A percentile compares a stretch with the other conserved stretches of the same genome.
These are phyloP conservation scores for Musa acuminata DNA, from an alignment of 176 grass and related monocot genomes.

Conservation along the genomic window DNA sequence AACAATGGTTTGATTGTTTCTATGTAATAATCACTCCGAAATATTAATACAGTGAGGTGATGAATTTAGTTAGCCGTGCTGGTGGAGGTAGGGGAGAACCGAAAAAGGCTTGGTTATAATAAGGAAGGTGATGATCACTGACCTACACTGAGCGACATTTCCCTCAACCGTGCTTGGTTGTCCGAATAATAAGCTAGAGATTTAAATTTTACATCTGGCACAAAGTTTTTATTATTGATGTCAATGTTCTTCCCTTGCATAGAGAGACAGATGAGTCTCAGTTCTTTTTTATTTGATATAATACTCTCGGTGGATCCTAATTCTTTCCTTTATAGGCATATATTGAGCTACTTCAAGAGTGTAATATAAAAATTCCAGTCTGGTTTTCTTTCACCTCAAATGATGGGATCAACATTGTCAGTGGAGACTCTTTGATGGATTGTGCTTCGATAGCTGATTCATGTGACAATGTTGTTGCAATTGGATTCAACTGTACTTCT, in stretches of 20 bases:
- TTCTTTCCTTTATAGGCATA: conserved; percentile 29
- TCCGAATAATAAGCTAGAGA: neutral
- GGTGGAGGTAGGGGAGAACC: neutral
- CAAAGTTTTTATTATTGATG: neutral
- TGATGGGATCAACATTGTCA: conserved; percentile 40
- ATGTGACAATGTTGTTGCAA: conserved; percentile 34
- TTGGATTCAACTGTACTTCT: conserved; percentile 49
- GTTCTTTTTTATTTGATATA: neutral
- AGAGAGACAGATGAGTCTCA: neutral
- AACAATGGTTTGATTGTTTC: neutral
- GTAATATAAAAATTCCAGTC: conserved; percentile 28
- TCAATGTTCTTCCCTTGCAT: neutral
- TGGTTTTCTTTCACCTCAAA: conserved; percentile 48
- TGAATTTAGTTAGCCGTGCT: neutral
- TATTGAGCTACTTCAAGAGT: conserved; percentile 38
- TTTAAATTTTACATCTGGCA: neutral
- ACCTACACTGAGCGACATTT: no score
- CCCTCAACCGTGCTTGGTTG: no score
- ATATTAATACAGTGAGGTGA: neutral
- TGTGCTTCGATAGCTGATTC: conserved; percentile 42
- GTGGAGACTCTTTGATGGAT: conserved; percentile 39
- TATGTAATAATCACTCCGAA: neutral
- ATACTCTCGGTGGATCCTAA: conserved; percentile 2
- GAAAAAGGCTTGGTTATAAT: neutral
- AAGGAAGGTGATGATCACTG: neutral